Percentiles rank a stretch among this genome's conserved stretches.
Conservation (phyloP, 805 yeast genomes). For the Nakazawaea pomicola region DNA sequence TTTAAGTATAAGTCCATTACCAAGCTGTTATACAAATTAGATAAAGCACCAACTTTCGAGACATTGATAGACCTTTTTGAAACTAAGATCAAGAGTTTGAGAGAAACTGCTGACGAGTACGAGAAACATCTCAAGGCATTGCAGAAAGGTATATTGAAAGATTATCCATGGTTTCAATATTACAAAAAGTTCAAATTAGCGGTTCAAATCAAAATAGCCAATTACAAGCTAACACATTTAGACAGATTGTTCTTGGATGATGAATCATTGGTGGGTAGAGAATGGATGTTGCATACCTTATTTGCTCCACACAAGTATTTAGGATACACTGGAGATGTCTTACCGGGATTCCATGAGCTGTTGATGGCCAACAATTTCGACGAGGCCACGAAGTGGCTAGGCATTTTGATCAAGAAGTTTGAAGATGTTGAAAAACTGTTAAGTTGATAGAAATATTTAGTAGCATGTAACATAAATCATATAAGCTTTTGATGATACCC, state of each 20-base stretch:
- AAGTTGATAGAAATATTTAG: constrained; percentile 14
- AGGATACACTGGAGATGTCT: constrained; percentile 46
- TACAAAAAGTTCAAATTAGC: constrained; percentile 55
- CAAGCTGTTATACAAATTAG: constrained; percentile 13
- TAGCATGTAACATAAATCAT: no score
- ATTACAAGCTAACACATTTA: constrained; percentile 46
- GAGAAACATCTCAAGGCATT: constrained; percentile 45
- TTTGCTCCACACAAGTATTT: constrained; percentile 53
- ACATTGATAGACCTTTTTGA: constrained; percentile 12
- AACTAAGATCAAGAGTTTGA: constrained; percentile 15
- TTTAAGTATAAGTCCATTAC: constrained; percentile 5
- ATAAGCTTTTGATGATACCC: no score
- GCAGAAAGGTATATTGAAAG: constrained; percentile 48
- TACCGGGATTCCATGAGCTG: constrained; percentile 60
- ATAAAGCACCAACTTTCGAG: constrained; percentile 13
- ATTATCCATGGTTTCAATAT: constrained; percentile 74
- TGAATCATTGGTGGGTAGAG: constrained; percentile 42
- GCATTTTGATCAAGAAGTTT: constrained; percentile 32
- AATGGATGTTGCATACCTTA: constrained; percentile 61
- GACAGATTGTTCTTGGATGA: constrained; percentile 49
- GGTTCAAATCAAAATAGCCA: constrained; percentile 49
- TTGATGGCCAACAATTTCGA: constrained; percentile 40
- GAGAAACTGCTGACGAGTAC: constrained; percentile 30
- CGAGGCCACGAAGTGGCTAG: constrained; percentile 38
- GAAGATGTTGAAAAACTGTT: constrained; percentile 19